These are phyloP conservation scores for Kuraishia borneana DNA, from an alignment of 805 yeast genomes.

Conservation along the genomic window DNA sequence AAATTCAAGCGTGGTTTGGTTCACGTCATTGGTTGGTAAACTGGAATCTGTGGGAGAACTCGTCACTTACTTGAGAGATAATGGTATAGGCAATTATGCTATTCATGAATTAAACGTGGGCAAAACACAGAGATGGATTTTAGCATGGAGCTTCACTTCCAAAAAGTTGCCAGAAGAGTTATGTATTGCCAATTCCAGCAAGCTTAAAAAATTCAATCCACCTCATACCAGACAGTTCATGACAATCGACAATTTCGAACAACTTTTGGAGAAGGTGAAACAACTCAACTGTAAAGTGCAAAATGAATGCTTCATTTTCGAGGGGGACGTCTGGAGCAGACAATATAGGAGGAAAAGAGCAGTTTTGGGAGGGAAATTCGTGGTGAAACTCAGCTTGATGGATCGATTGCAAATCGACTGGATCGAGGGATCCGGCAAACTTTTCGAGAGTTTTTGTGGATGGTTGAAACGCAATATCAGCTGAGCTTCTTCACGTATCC, in stretches of 20 bases:
- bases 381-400: not conserved
- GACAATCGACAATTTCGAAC: not conserved
- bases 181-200: not conserved
- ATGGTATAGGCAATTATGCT: conserved; percentile 14
- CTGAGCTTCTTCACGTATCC: conserved; percentile 69
- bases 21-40: conserved; percentile 20
- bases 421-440: conserved; percentile 8
- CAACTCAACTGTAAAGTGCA: too few species aligned
- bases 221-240: not conserved
- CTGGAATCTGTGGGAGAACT: conserved; percentile 7
- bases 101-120: conserved; percentile 18
- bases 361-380: not conserved
- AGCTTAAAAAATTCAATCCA: conserved; percentile 3
- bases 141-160: conserved; percentile 22
- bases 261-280: too few species aligned
- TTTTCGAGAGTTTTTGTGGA: conserved; percentile 20
- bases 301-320: not conserved
- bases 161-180: conserved; percentile 1
- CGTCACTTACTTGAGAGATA: conserved; percentile 4
- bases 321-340: conserved; percentile 17
- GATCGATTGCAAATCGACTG: too few species aligned
- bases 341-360: conserved; percentile 9
- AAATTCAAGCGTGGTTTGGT: conserved; percentile 25
- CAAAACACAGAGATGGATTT: conserved; percentile 23
- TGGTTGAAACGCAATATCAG: conserved; percentile 7